Percentiles rank a stretch among this genome's conserved stretches.
These are phyloP conservation scores for Grigorovia transvaalensis DNA, from an alignment of 805 yeast genomes.

Conservation along the genomic window DNA sequence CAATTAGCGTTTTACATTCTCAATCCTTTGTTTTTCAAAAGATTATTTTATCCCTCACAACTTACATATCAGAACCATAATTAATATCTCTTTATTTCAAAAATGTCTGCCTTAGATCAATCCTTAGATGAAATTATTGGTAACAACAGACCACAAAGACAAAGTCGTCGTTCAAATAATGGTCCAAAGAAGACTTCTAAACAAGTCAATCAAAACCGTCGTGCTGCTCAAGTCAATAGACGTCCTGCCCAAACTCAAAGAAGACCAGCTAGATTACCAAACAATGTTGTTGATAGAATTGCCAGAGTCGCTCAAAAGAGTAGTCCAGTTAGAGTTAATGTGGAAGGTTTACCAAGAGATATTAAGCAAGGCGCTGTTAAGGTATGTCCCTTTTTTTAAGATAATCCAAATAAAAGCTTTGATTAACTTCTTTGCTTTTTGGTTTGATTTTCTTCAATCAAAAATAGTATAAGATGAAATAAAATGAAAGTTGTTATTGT, in stretches of 20 bases:
- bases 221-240: slow-evolving; percentile 13
- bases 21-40: slow-evolving; percentile 1
- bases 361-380: slow-evolving; percentile 73
- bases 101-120: slow-evolving; percentile 79
- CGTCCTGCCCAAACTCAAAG: slow-evolving; percentile 8
- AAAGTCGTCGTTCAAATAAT: slow-evolving; percentile 23
- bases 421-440: background rate
- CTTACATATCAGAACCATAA: background rate
- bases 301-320: slow-evolving; percentile 30
- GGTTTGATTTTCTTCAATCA: background rate
- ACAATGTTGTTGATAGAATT: slow-evolving; percentile 28
- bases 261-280: slow-evolving; percentile 22
- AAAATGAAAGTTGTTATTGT: no score
- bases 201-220: slow-evolving; percentile 23
- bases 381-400: slow-evolving; percentile 45
- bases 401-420: background rate
- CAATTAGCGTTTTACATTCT: background rate
- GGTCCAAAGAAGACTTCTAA: slow-evolving; percentile 26
- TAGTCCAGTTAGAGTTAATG: slow-evolving; percentile 72
- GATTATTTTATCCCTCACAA: background rate
- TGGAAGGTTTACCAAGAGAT: slow-evolving; percentile 78
- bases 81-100: slow-evolving; percentile 4
- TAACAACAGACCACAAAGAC: slow-evolving; percentile 28
- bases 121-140: slow-evolving; percentile 92
- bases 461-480: no score